These are phyloP conservation scores for Solanum tarapatanum DNA, from an alignment of 257 asterid genomes.

Conservation along the genomic window DNA sequence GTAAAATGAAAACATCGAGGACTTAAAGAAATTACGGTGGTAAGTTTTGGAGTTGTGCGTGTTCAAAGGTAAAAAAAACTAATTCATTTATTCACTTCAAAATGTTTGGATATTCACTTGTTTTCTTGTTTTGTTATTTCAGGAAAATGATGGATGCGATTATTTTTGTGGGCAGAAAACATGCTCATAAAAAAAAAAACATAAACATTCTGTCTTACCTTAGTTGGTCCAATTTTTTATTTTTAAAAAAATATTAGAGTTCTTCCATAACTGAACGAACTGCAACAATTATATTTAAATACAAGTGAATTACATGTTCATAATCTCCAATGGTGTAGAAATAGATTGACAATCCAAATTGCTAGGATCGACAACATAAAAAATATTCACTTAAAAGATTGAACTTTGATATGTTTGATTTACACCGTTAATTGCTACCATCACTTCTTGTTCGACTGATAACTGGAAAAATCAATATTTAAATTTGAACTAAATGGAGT, in stretches of 20 bases:
- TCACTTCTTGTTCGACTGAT: too few relatives aligned
- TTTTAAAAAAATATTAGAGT: rapidly evolving
- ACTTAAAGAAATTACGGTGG: too few relatives aligned
- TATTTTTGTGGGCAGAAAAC: background rate
- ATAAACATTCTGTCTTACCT: background rate
- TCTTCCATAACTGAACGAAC: background rate
- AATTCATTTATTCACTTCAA: too few relatives aligned
- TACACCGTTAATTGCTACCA: background rate
- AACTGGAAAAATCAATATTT: background rate
- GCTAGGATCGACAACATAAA: background rate
- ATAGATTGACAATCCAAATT: background rate
- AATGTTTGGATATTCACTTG: background rate
- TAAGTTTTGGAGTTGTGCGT: background rate
- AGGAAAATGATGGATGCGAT: background rate
- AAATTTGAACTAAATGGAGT: background rate
- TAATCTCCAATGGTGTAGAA: background rate
- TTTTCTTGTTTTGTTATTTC: background rate
- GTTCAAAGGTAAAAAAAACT: background rate
- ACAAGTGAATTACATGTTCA: background rate
- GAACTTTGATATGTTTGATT: background rate
- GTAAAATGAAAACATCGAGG: background rate
- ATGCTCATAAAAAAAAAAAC: background rate
- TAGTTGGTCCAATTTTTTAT: background rate
- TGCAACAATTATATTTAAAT: too few relatives aligned
- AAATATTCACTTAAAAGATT: too few relatives aligned